Evolutionary conservation across 805 yeast species (phyloP), one percentile per base, ranked within the genome.

Genomic region (Yarrowia sp.): DNA sequence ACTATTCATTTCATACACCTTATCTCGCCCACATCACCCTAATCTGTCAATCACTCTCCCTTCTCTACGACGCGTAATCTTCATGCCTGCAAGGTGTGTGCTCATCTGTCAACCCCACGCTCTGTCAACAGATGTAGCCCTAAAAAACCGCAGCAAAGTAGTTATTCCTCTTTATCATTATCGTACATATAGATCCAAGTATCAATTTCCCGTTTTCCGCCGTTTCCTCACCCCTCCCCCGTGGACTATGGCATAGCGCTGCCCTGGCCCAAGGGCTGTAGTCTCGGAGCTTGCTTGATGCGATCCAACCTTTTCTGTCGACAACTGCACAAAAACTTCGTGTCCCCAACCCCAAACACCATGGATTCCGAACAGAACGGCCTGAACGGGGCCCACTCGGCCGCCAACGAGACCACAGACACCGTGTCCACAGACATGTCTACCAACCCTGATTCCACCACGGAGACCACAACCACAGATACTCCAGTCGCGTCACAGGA

Each of bases 241-340:
- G 14, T 47, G 58, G 14, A 52, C 34, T 36, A 55, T 55, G 46
- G 46, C 46, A 24, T 39, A 39, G 61, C n/a, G 46, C 61, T 39
- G 61, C 61, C 61, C 61, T 55, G 15, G 36, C 36, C 61, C 46
- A 19, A 12, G 20, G 34, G 61, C 61, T 55, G 58, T 52, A 52
- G 58, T 52, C 63, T 43, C 40, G 50, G 64, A 58, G 64, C 64
- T 58, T 58, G 50, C 64, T 43, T 58, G 64, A 42, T 58, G 64
- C 64, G 64, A 58, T 58, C 64, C 64, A 58, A 58, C 64, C 64
- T 58, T 58, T 58, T 58, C 64, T 58, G 50, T 39, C 40, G 50
- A 58, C 50, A n/a, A 58, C 64, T 58, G 64, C 64, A 43, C 49
- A 58, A 58, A 58, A 58, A 33, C 64, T 58, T 58, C 64, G 50